These are phyloP conservation scores for Apiosordaria backusii DNA, from an alignment of 495 filamentous ascomycete genomes.

Conservation along the genomic window DNA sequence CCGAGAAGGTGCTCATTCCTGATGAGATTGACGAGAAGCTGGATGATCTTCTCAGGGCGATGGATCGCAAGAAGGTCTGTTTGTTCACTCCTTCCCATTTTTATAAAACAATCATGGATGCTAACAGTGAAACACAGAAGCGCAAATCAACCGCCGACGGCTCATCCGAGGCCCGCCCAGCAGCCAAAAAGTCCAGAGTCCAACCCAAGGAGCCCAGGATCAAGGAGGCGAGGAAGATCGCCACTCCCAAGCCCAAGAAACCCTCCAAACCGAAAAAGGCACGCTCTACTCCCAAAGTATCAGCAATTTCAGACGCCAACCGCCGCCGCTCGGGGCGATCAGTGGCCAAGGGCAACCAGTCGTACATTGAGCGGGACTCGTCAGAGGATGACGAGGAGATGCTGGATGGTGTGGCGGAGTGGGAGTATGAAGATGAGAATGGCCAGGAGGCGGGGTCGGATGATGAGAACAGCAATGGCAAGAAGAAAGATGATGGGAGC, in stretches of 20 bases:
- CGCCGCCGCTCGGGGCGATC: constrained; percentile 53
- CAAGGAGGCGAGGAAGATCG: constrained; percentile 17
- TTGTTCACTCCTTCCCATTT: background rate
- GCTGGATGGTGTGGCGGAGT: constrained; percentile 52
- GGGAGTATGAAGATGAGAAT: constrained; percentile 45
- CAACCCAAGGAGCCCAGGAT: constrained; percentile 36
- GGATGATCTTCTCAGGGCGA: constrained; percentile 57
- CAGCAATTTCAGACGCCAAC: constrained; percentile 33
- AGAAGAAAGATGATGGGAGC: constrained; percentile 9
- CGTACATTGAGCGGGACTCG: constrained; percentile 51
- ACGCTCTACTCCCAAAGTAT: constrained; percentile 15
- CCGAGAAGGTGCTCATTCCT: constrained; percentile 76
- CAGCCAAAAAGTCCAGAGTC: constrained; percentile 32
- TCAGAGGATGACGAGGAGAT: constrained; percentile 56
- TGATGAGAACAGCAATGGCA: constrained; percentile 19
- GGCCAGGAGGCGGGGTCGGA: constrained; percentile 7
- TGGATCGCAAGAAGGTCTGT: constrained; percentile 55
- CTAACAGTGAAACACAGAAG: constrained; percentile 36
- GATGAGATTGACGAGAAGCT: constrained; percentile 76
- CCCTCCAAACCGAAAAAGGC: constrained; percentile 14
- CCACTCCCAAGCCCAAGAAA: constrained; percentile 22
- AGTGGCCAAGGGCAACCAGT: constrained; percentile 28
- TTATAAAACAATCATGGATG: background rate
- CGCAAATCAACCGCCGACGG: constrained; percentile 47
- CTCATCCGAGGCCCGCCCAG: constrained; percentile 31